phyloP scores from a whole-genome alignment of 768 basidiomycete species.

The Collybia sordida region DNA sequence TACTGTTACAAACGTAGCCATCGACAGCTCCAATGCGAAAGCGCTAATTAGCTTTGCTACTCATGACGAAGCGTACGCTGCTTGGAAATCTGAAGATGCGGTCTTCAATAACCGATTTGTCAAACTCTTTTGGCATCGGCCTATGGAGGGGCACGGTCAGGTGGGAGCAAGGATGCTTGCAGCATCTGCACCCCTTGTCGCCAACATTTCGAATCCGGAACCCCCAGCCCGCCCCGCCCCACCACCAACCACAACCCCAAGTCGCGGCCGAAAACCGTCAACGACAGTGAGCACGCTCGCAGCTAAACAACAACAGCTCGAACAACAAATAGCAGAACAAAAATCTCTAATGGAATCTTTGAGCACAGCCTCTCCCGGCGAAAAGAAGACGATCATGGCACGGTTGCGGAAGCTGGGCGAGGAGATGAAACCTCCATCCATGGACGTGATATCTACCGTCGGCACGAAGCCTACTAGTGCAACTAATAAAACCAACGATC shows the following conservation, averaged over 20 bases:
- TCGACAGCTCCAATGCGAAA: slow-evolving; percentile 72
- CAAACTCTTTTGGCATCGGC: slow-evolving; percentile 94
- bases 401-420: slow-evolving; percentile 74
- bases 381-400: slow-evolving; percentile 79
- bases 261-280: slow-evolving; percentile 35
- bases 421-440: slow-evolving; percentile 62
- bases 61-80: slow-evolving; percentile 81
- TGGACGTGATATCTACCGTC: slow-evolving; percentile 22
- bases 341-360: slow-evolving; percentile 79
- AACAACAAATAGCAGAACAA: slow-evolving; percentile 86
- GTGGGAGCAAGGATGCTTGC: slow-evolving; percentile 76
- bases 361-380: slow-evolving; percentile 57
- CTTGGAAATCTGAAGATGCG: slow-evolving; percentile 94
- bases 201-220: slow-evolving; percentile 52
- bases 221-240: slow-evolving; percentile 17
- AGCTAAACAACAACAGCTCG: slow-evolving; percentile 72
- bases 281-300: slow-evolving; percentile 52
- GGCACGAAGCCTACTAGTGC: slow-evolving; percentile 18
- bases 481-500: slow-evolving; percentile 33
- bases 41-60: slow-evolving; percentile 86
- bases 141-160: slow-evolving; percentile 88
- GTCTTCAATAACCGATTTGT: slow-evolving; percentile 94
- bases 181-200: slow-evolving; percentile 75
- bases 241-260: slow-evolving; percentile 15
- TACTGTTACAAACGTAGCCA: slow-evolving; percentile 87